Base-by-base conservation (phyloP, 257 asterid species). In the Solanum infundibuliforme region DNA sequence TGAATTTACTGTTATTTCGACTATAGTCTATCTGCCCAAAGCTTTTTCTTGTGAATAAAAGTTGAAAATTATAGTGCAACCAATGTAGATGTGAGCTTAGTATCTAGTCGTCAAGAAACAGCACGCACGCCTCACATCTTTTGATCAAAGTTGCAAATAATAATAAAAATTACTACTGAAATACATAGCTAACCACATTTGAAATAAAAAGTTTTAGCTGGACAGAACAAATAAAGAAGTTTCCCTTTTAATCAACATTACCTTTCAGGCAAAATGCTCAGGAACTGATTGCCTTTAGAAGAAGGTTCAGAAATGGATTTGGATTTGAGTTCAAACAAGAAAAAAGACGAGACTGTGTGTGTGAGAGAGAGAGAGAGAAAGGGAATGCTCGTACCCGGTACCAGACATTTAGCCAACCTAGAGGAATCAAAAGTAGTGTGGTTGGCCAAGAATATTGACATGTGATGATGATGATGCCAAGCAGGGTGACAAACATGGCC, bases 381-480 rank as follows among this genome's bases (percentile, higher is more conserved):
- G 34, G 84, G 87, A 84, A 84, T 29, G 65, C 68, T 81, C 91
- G 18, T 96, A 97, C 99, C 95, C 98, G 93, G 86, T 89, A 95
- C 99, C 99, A 97, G 86, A 92, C 6, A 87, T 97, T 96, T 38
- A 97, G 95, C 99, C 99, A 97, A 79, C 91, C 98, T 7, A 97
- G 96, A 23, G 99, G 99, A 83, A 97, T 88, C 90, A 97, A 68
- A 8, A 96, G 96, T 85, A 97, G 89, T 11, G 92, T 75, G 1
- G 98, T 94, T 4, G 99, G 99, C 99, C 99, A 97, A 66, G 99
- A 93, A 69, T 96, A 95, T 87, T 97, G 99, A 71, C 99, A 97
- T 2, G 98, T 97, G 92, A 97, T 89, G 88, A 97, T 90, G 85
- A 96, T 90, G 89, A 96, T 94, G 88, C 98, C 91, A 36, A 94